Evolutionary conservation across 2,329 filamentous ascomycete species (phyloP).

Genomic region (Fusarium xyrophilum): DNA sequence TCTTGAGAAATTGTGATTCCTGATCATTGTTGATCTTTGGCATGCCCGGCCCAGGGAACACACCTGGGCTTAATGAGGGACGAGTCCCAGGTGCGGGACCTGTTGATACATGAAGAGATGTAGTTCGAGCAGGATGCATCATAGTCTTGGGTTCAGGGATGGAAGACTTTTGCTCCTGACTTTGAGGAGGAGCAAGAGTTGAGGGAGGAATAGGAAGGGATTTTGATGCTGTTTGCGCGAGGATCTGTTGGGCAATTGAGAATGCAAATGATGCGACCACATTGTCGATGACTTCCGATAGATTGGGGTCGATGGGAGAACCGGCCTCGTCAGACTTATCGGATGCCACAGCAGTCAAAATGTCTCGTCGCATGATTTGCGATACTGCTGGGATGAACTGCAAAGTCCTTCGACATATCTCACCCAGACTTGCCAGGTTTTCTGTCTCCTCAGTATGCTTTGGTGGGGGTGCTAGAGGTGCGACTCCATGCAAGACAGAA

Average conservation of each 20-base stretch:
- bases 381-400: conserved; percentile 85
- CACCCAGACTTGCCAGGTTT: conserved; percentile 80
- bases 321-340: conserved; percentile 48
- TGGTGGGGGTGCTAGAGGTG: conserved; percentile 56
- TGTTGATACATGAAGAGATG: conserved; percentile 62
- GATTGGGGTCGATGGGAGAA: conserved; percentile 45
- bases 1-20: conserved; percentile 60
- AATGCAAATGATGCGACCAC: conserved; percentile 81
- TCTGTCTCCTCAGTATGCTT: conserved; percentile 68
- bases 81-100: conserved; percentile 46
- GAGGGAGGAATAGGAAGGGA: conserved; percentile 71
- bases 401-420: conserved; percentile 82
- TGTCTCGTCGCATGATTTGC: conserved; percentile 79
- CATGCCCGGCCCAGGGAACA: conserved; percentile 59
- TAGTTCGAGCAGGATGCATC: conserved; percentile 71
- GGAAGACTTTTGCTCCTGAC: conserved; percentile 65
- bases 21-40: conserved; percentile 51
- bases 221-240: conserved; percentile 76
- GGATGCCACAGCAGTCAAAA: conserved; percentile 66
- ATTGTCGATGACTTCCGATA: conserved; percentile 70
- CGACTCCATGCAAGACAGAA: conserved; percentile 63
- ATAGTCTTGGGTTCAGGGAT: conserved; percentile 74
- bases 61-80: conserved; percentile 57
- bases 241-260: conserved; percentile 75
- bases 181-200: conserved; percentile 54